These are phyloP conservation scores for Chaetomidium leptoderma DNA, from an alignment of 495 filamentous ascomycete genomes.

Conservation along the genomic window DNA sequence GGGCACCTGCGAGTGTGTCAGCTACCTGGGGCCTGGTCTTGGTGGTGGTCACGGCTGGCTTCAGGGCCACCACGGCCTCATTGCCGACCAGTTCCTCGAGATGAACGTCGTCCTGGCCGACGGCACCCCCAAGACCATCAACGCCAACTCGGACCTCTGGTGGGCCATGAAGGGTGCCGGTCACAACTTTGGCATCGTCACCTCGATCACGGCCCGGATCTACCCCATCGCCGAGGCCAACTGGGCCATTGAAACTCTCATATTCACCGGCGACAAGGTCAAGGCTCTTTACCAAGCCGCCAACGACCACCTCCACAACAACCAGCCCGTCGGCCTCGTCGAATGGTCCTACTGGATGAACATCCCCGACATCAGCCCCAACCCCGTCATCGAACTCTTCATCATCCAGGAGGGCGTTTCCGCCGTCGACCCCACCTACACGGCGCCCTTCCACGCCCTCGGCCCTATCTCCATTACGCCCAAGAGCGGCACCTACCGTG, in stretches of 20 bases:
- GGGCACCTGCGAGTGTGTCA: constrained; percentile 54
- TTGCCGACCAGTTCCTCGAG: constrained; percentile 55
- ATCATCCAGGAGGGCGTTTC: constrained; percentile 50
- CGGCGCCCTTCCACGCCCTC: constrained; percentile 43
- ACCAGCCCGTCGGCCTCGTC: constrained; percentile 40
- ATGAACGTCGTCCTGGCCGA: constrained; percentile 55
- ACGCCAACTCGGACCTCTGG: constrained; percentile 46
- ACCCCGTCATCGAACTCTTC: constrained; percentile 48
- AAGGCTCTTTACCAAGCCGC: constrained; percentile 45
- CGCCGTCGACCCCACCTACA: constrained; percentile 40
- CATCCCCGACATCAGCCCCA: constrained; percentile 35
- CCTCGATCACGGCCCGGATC: constrained; percentile 44
- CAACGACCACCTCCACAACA: constrained; percentile 44
- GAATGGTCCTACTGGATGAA: constrained; percentile 53
- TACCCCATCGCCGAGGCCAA: constrained; percentile 36
- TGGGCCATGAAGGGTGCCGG: constrained; percentile 58
- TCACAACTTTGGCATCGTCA: constrained; percentile 61
- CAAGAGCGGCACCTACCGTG: constrained; percentile 38
- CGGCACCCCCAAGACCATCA: constrained; percentile 41
- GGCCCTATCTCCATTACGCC: constrained; percentile 38
- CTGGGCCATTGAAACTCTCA: constrained; percentile 45
- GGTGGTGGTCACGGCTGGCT: constrained; percentile 61
- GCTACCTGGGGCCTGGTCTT: constrained; percentile 51
- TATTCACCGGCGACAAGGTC: constrained; percentile 47
- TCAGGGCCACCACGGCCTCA: constrained; percentile 56